Base-by-base conservation (phyloP, 1,139 yeast species). In the Yamadazyma triangularis region DNA sequence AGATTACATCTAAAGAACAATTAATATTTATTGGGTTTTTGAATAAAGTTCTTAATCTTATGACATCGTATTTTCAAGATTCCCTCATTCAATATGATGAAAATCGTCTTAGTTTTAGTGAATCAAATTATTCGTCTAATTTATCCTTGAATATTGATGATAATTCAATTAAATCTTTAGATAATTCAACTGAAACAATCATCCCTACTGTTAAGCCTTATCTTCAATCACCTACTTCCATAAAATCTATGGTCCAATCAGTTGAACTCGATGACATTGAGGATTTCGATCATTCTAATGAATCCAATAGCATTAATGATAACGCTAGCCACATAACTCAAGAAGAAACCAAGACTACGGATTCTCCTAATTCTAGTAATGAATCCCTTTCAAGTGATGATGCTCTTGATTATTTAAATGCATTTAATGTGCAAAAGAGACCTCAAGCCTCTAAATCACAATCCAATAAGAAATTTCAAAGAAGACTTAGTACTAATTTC, bases 361-460 rank as follows among this genome's bases (percentile, higher is more conserved):
- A 15, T 23, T 8, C 19, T n/a, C 18, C 18, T 19, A 11, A 15
- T 6, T 23, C 31, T 18, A 7, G 8, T 18, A n/a, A 28, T 18
- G 23, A 15, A 4, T 20, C 15, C 4, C 34, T 32, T 12, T 11
- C 18, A 8, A 38, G 38, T 9, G 46, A 42, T 26, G 38, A 38
- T 22, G 33, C 44, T 1, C 41, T 31, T 33, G 46, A 42, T 23
- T 34, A 27, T 9, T 28, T 42, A 12, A 40, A 42, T 25, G 39
- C 45, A 4, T 42, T 42, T 27, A 21, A 18, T 22, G 29, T 33
- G 12, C 25, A 32, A 8, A n/a, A 30, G 7, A 15, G 25, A 16
- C n/a, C 28, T 5, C 15, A 13, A n/a, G 14, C 24, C 11, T 13
- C 26, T 9, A 22, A 25, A 15, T 27, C 29, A 18, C 19, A 24